phyloP scores from a whole-genome alignment of 2,329 filamentous ascomycete species.

The Cyclaneusma minus region DNA sequence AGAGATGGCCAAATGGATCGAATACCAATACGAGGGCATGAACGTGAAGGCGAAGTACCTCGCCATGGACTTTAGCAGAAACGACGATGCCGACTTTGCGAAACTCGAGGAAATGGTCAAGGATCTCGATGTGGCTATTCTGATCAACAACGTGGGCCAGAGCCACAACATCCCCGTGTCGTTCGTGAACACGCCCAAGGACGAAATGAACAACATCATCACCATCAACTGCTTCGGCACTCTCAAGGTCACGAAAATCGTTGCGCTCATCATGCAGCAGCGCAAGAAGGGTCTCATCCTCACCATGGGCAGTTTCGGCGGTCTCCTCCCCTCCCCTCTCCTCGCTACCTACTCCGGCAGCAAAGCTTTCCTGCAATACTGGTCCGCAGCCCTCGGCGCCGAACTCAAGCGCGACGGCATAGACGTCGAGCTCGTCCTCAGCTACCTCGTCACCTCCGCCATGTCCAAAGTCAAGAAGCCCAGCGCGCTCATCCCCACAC shows the following conservation, averaged over 20 bases:
- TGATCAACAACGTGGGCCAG: constrained; percentile 95
- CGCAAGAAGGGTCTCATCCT: constrained; percentile 79
- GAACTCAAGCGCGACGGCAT: constrained; percentile 72
- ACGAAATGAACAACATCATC: constrained; percentile 80
- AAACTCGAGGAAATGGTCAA: constrained; percentile 52
- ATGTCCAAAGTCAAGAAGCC: constrained; percentile 91
- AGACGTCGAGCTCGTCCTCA: constrained; percentile 80
- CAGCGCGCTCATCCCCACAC: constrained; percentile 63
- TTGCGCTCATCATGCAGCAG: constrained; percentile 71
- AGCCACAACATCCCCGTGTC: constrained; percentile 87
- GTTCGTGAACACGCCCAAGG: constrained; percentile 63
- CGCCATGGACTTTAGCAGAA: constrained; percentile 81
- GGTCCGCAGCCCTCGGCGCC: constrained; percentile 72
- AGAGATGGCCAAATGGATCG: constrained; percentile 59
- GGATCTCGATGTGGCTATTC: constrained; percentile 66
- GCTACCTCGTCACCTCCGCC: constrained; percentile 84
- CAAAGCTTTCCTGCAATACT: constrained; percentile 96
- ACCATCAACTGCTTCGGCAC: constrained; percentile 92
- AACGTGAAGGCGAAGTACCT: constrained; percentile 58
- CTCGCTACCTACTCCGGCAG: constrained; percentile 93
- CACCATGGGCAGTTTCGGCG: constrained; percentile 95
- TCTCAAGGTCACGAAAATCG: constrained; percentile 69
- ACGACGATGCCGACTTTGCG: constrained; percentile 68
- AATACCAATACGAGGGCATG: constrained; percentile 45
- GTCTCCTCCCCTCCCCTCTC: constrained; percentile 79